Conservation (phyloP, 1,284 basidiomycete species). For the Sphaerobolus stellatus region DNA sequence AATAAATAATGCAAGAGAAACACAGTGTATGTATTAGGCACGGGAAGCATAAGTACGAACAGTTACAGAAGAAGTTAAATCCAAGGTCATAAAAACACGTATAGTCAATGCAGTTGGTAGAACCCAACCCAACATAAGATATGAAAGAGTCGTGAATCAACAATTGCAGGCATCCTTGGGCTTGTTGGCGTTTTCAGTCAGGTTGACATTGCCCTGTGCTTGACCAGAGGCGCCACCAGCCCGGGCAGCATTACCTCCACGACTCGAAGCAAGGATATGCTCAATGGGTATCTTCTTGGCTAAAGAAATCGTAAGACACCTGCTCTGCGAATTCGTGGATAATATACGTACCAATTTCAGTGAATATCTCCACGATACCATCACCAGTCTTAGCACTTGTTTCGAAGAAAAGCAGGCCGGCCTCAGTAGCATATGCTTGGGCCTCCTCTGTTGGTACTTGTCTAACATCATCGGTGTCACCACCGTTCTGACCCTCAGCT, state of each 20-base stretch:
- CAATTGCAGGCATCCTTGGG: conserved; percentile 81
- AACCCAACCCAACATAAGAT: background rate
- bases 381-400: conserved; percentile 98
- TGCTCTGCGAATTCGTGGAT: background rate
- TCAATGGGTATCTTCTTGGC: conserved; percentile 97
- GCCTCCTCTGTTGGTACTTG: conserved; percentile 94
- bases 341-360: conserved; percentile 82
- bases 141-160: conserved; percentile 21
- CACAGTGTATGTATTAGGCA: too few relatives aligned
- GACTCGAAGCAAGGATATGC: conserved; percentile 80
- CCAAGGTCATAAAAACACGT: conserved; percentile 1
- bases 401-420: conserved; percentile 94
- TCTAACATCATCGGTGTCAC: conserved; percentile 70
- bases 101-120: conserved; percentile 1
- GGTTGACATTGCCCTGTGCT: conserved; percentile 63
- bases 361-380: conserved; percentile 96
- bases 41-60: too few relatives aligned
- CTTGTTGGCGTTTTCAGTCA: conserved; percentile 68
- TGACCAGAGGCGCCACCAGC: conserved; percentile 47
- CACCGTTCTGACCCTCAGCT: conserved; percentile 41
- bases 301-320: conserved; percentile 32
- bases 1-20: too few relatives aligned
- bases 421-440: conserved; percentile 93
- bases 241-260: conserved; percentile 55
- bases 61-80: too few relatives aligned